Base-by-base conservation (phyloP, 805 yeast genomes). In the Ogataea nakhonphanomensis region DNA sequence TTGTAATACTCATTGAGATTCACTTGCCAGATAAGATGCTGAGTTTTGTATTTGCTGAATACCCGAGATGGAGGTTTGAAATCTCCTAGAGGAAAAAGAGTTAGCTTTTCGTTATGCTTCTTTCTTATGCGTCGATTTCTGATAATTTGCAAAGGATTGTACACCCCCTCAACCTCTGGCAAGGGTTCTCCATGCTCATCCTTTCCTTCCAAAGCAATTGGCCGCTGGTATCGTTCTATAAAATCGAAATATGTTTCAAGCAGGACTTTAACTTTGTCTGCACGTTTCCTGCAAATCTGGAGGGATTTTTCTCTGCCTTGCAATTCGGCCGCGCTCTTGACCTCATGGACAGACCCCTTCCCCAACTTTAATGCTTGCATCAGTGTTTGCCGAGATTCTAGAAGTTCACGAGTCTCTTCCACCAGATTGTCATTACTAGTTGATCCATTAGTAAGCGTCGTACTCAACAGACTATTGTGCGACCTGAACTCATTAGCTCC, bases 61-160 rank as follows among this genome's bases (percentile, higher is more conserved):
- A 76, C 81, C 44, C 78, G 73, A 6, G 85, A 80, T 2, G 88
- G 80, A n/a, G 76, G 59, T 10, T 85, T 84, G 5, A 79, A 58
- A 7, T 73, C 67, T 40, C 73, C 70, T 22, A 73, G 59, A 1
- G 71, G 59, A 9, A 74, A 53, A 3, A 67, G 65, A 28, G 71
- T 67, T 2, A 76, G 71, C 25, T 66, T 64, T 41, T 74, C 76
- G 36, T 69, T 70, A 50, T 74, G 65, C 50, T 73, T 73, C 42
- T 72, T 70, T 38, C 85, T 60, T 3, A 81, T 56, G 49, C 69
- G 70, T 43, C 95, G 69, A 60, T 87, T 83, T 41, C 96, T 65
- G 21, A 88, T 77, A n/a, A 81, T 73, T 60, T 86, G 95, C 31
- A 88, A 64, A 3, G 96, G 96, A 55, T 88, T 88, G 65, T 81